Evolutionary conservation across 2,329 filamentous ascomycete species (phyloP).

Genomic region (Chaetomiaceae sp.): DNA sequence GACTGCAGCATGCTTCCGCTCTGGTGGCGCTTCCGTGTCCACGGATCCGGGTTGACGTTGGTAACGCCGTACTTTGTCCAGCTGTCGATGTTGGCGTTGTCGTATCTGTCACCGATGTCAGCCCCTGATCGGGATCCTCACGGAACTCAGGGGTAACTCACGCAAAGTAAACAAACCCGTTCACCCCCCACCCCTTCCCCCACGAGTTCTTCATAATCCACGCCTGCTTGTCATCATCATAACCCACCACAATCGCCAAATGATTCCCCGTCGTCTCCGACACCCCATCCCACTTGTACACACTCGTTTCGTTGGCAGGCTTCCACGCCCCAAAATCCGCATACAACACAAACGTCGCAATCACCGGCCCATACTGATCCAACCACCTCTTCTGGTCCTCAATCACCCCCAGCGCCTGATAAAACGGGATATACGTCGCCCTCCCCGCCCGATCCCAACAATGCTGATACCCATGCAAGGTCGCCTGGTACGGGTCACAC

Average conservation of each 20-base stretch:
- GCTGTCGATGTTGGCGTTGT: slow-evolving; percentile 20
- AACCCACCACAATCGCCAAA: slow-evolving; percentile 21
- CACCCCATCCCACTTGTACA: slow-evolving; percentile 16
- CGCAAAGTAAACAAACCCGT: slow-evolving; percentile 24
- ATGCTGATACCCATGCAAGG: slow-evolving; percentile 7
- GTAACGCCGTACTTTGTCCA: slow-evolving; percentile 23
- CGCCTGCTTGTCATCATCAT: slow-evolving; percentile 19
- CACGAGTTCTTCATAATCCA: slow-evolving; percentile 27
- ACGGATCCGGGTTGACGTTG: slow-evolving; percentile 23
- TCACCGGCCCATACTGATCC: slow-evolving; percentile 21
- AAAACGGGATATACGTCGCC: slow-evolving; percentile 18
- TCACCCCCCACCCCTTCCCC: slow-evolving; percentile 18
- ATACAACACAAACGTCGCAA: slow-evolving; percentile 22
- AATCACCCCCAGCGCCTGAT: slow-evolving; percentile 14
- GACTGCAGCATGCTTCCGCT: slow-evolving; percentile 22
- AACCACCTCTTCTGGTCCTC: slow-evolving; percentile 25
- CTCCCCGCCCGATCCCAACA: slow-evolving; percentile 19
- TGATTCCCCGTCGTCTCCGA: slow-evolving; percentile 18
- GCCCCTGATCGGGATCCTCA: no score
- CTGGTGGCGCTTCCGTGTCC: slow-evolving; percentile 21
- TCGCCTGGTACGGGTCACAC: slow-evolving; percentile 22
- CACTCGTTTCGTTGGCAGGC: neutral
- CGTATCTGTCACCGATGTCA: slow-evolving; percentile 14
- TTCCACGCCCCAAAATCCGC: slow-evolving; percentile 18
- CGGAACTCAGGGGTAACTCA: neutral